Conservation (phyloP, 257 asterid species). For the Plantago elongata region DNA sequence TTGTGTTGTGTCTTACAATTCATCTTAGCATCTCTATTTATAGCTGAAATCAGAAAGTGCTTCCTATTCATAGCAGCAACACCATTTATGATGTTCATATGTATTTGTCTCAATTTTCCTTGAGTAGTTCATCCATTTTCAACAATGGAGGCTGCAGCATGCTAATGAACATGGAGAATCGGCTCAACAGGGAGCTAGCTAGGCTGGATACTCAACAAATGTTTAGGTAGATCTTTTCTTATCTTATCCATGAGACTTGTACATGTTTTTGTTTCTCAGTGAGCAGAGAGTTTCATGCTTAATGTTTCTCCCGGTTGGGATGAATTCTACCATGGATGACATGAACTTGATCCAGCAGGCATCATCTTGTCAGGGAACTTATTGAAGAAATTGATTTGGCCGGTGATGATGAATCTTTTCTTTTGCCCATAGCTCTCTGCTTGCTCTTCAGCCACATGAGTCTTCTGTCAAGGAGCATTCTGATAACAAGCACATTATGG, state of each 20-base stretch:
- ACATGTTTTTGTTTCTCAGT: slow-evolving; percentile 26
- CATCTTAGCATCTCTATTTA: too few relatives aligned
- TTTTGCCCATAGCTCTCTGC: slow-evolving; percentile 62
- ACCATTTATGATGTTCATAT: too few relatives aligned
- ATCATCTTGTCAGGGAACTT: slow-evolving; percentile 79
- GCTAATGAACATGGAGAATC: too few relatives aligned
- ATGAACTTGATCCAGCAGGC: slow-evolving; percentile 92
- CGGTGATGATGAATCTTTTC: slow-evolving; percentile 83
- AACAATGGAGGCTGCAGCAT: too few relatives aligned
- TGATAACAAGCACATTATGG: slow-evolving; percentile 66
- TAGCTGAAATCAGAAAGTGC: too few relatives aligned
- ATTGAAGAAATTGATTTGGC: slow-evolving; percentile 96
- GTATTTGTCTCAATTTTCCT: too few relatives aligned
- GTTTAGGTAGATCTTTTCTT: slow-evolving; percentile 10
- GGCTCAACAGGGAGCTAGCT: too few relatives aligned
- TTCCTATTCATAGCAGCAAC: too few relatives aligned
- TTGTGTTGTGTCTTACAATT: too few relatives aligned
- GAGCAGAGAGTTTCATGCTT: slow-evolving; percentile 53
- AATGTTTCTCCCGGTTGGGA: slow-evolving; percentile 75
- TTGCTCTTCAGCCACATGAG: slow-evolving; percentile 67
- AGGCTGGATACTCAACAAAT: too few relatives aligned
- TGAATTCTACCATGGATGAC: slow-evolving; percentile 92
- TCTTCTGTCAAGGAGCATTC: slow-evolving; percentile 71
- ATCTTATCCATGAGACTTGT: slow-evolving; percentile 19
- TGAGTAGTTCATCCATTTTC: too few relatives aligned